These are phyloP conservation scores for Dactylellina drechsleri DNA, from an alignment of 2,329 filamentous ascomycete genomes.

Conservation along the genomic window DNA sequence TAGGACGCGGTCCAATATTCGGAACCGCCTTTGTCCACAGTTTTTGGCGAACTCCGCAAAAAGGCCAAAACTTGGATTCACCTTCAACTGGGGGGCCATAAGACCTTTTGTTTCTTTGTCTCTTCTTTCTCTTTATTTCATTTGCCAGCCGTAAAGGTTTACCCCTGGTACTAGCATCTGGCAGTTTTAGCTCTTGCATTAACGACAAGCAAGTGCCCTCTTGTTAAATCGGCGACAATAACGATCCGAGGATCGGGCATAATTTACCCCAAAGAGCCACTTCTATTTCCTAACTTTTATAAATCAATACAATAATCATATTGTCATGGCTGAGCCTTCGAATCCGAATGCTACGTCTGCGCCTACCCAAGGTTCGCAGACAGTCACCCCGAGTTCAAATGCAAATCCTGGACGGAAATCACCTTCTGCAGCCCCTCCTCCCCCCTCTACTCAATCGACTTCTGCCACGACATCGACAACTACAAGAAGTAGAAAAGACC, in stretches of 20 bases:
- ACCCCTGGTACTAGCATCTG: conserved; percentile 32
- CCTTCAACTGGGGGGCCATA: conserved; percentile 36
- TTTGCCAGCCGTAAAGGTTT: conserved; percentile 15
- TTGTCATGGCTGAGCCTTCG: conserved; percentile 52
- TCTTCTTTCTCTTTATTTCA: conserved; percentile 27
- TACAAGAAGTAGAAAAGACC: conserved; percentile 64
- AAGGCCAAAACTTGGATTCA: conserved; percentile 35
- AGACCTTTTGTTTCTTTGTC: conserved; percentile 27
- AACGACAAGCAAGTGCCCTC: conserved; percentile 27
- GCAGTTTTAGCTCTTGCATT: conserved; percentile 43
- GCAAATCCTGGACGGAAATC: conserved; percentile 53
- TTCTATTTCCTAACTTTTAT: conserved; percentile 41
- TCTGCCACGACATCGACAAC: conserved; percentile 53
- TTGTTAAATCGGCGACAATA: conserved; percentile 54
- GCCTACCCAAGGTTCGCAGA: conserved; percentile 43
- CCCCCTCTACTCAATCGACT: conserved; percentile 35
- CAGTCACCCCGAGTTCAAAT: conserved; percentile 40
- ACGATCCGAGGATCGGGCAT: conserved; percentile 36
- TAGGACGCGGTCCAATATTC: conserved; percentile 49
- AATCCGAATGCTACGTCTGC: conserved; percentile 35
- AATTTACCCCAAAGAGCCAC: conserved; percentile 30
- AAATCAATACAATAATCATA: conserved; percentile 55
- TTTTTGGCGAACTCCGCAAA: conserved; percentile 47
- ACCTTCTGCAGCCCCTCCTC: conserved; percentile 50
- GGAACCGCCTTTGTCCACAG: conserved; percentile 38